These are phyloP conservation scores for Penicillium hesseltinei DNA, from an alignment of 2,329 filamentous ascomycete species.

Conservation along the genomic window DNA sequence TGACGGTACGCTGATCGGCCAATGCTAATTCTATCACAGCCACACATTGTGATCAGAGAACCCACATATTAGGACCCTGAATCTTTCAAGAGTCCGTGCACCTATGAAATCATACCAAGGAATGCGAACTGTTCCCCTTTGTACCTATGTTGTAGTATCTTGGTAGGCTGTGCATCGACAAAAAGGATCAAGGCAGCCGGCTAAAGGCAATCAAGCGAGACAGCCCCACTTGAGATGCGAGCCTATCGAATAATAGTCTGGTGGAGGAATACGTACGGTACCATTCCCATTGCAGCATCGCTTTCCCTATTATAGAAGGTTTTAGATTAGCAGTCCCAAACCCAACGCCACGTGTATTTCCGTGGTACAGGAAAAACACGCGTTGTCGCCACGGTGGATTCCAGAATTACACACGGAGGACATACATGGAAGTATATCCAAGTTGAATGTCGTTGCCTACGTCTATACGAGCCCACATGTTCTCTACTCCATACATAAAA, in stretches of 20 bases:
- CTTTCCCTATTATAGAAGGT: not conserved
- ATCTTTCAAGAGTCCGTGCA: not conserved
- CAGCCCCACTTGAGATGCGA: not conserved
- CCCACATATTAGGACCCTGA: not conserved
- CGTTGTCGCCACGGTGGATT: not conserved
- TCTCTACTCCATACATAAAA: too few species aligned
- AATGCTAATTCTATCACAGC: not conserved
- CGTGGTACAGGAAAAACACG: not conserved
- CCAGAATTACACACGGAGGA: too few species aligned
- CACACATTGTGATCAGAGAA: not conserved
- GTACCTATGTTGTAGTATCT: too few species aligned
- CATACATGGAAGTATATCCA: too few species aligned
- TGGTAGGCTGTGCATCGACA: not conserved
- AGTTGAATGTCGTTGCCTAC: too few species aligned
- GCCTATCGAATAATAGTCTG: not conserved
- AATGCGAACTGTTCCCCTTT: not conserved
- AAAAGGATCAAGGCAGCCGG: not conserved
- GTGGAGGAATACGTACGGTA: not conserved
- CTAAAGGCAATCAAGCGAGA: not conserved
- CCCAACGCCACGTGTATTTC: not conserved
- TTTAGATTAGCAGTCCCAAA: not conserved
- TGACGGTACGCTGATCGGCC: not conserved
- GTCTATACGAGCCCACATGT: too few species aligned
- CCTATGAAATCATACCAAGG: not conserved
- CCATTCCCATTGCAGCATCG: not conserved